Evolutionary conservation across 108 stramenopile genomes (phyloP).

Genomic region (Stephanodiscus minutulus): DNA sequence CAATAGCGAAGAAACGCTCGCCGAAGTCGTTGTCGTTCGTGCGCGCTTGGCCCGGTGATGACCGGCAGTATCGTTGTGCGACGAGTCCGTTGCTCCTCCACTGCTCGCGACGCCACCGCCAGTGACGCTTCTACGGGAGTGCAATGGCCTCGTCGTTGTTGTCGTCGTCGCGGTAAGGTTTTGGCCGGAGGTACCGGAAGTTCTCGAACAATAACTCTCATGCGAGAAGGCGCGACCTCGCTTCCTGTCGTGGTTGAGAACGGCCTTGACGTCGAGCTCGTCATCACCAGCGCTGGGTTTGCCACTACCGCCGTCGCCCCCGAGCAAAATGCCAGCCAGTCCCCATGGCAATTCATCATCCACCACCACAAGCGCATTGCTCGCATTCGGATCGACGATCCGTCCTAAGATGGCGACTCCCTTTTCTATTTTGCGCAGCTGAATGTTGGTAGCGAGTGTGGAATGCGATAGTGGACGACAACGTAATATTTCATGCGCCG

Average conservation of each 20-base stretch:
- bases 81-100: neutral
- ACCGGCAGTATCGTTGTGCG: neutral
- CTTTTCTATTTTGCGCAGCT: constrained; percentile 23
- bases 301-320: neutral
- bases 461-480: constrained; percentile 12
- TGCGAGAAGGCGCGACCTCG: constrained; percentile 30
- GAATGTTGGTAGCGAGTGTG: constrained; percentile 10
- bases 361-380: constrained; percentile 28
- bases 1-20: constrained; percentile 26
- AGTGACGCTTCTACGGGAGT: neutral
- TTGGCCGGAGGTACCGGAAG: neutral
- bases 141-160: neutral
- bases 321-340: neutral
- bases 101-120: neutral
- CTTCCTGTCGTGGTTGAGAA: neutral
- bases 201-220: constrained; percentile 18
- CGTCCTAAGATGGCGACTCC: constrained; percentile 34
- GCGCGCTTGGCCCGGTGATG: constrained; percentile 11
- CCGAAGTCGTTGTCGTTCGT: constrained; percentile 4
- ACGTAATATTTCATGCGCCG: constrained; percentile 45
- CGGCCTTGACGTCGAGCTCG: neutral
- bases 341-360: constrained; percentile 31
- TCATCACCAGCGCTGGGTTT: neutral
- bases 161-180: neutral
- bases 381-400: constrained; percentile 42